These are phyloP conservation scores for Gardenia jasminoides DNA, from an alignment of 257 asterid genomes.

Conservation along the genomic window DNA sequence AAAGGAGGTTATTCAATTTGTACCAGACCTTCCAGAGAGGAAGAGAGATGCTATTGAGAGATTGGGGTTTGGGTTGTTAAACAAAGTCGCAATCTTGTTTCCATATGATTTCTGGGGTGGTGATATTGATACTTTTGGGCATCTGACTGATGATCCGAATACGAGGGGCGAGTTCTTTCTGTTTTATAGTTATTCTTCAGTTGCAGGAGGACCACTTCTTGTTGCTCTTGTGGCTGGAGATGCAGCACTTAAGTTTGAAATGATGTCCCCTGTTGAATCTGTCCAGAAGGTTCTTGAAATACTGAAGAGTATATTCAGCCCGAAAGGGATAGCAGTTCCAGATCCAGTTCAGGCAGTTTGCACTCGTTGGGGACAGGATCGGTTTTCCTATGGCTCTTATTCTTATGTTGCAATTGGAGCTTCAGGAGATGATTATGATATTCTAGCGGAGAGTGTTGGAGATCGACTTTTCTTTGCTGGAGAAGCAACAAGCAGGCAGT, in stretches of 20 bases:
- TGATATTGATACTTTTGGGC: conserved; percentile 96
- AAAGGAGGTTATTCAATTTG: conserved; percentile 67
- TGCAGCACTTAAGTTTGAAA: conserved; percentile 84
- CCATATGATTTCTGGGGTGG: conserved; percentile 99
- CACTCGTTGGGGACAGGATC: conserved; percentile 99
- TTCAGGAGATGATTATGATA: conserved; percentile 95
- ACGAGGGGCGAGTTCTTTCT: conserved; percentile 95
- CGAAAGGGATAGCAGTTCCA: conserved; percentile 96
- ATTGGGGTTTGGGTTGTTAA: conserved; percentile 86
- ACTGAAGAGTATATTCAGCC: conserved; percentile 86
- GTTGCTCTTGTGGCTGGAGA: conserved; percentile 97
- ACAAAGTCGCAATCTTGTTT: conserved; percentile 90
- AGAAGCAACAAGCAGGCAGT: conserved; percentile 93
- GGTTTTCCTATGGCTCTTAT: conserved; percentile 81
- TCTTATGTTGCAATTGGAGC: conserved; percentile 95
- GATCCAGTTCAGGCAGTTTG: conserved; percentile 90
- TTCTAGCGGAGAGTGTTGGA: conserved; percentile 79
- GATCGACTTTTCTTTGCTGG: conserved; percentile 96
- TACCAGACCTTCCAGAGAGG: conserved; percentile 82
- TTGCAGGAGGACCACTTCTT: conserved; percentile 96
- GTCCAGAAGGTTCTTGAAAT: conserved; percentile 73
- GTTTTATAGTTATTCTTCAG: conserved; percentile 85
- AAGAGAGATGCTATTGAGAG: conserved; percentile 86
- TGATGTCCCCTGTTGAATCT: conserved; percentile 76
- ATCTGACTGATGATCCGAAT: conserved; percentile 74